Conservation (phyloP, 1,284 basidiomycete species). For the Stygiomarasmius scandens region DNA sequence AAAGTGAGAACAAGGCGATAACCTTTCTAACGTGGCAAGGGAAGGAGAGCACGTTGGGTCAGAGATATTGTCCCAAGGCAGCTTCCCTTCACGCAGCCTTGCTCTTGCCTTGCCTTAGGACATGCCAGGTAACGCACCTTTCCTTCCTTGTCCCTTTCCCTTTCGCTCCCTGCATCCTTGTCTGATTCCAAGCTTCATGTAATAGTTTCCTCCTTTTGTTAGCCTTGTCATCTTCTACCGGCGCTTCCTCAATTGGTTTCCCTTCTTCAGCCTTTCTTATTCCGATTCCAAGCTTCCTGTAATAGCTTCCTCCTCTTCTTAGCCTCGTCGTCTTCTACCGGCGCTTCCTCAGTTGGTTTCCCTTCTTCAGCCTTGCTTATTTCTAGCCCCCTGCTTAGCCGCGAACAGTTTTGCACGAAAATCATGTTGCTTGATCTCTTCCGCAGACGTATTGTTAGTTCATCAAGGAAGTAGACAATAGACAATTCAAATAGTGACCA, state of each 20-base stretch:
- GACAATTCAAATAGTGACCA: neutral
- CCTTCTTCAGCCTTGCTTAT: constrained; percentile 89
- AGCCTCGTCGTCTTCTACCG: constrained; percentile 60
- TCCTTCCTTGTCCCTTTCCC: constrained; percentile 39
- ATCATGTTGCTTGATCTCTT: constrained; percentile 79
- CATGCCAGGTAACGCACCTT: constrained; percentile 39
- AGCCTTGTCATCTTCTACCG: constrained; percentile 60
- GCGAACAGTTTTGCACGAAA: constrained; percentile 78
- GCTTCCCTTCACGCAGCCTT: constrained; percentile 81
- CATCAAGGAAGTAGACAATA: constrained; percentile 2
- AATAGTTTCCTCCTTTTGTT: constrained; percentile 81
- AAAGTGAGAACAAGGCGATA: constrained; percentile 75
- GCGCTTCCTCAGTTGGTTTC: constrained; percentile 40
- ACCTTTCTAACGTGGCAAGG: constrained; percentile 81
- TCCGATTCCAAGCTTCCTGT: constrained; percentile 83
- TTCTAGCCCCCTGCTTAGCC: constrained; percentile 88
- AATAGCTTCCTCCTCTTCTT: constrained; percentile 81
- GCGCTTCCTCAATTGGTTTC: constrained; percentile 40
- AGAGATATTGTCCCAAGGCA: constrained; percentile 95
- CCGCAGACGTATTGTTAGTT: constrained; percentile 59
- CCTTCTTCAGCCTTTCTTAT: constrained; percentile 89
- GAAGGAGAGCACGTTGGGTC: constrained; percentile 97
- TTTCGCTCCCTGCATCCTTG: constrained; percentile 58
- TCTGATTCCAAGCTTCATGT: constrained; percentile 83
- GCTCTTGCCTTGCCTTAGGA: no score